Base-by-base conservation (phyloP, 2,329 filamentous ascomycete genomes). In the Nemania abortiva region DNA sequence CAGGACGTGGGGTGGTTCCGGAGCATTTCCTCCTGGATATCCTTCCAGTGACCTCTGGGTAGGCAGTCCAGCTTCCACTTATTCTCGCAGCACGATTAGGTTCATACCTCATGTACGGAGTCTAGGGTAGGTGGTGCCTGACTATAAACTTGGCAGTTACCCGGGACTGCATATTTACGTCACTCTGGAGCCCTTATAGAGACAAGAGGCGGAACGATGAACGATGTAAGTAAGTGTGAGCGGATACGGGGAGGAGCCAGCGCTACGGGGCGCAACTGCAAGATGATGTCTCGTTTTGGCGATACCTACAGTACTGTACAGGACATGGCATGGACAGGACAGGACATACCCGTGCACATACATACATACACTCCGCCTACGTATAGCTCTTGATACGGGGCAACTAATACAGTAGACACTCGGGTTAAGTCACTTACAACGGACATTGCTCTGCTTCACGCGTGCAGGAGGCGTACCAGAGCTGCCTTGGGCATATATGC, bases 261-360 rank as follows among this genome's bases (percentile, higher is more conserved):
- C 31, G 39, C 29, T 20, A 34, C 45, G 24, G 54, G 39, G 29
- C 9, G 45, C 15, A 53, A 20, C 54, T 58, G 63, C 63, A 45
- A 42, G 54, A 58, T 65, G 62, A 65, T 65, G 63, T 65, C 63
- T 45, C 31, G 20, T n/a, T 7, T 24, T 15, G 54, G 39, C n/a
- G 20, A 34, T 11, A 11, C 0, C 13, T 11, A 42, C 20, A 10
- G 34, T 18, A 29, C 6, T 42, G 15, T 37, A 37, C 34, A 37
- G 9, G 34, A 27, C 24, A 2, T 27, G 24, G 24, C 24, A 27
- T 27, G 24, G 24, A 27, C 24, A 27, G 24, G 24, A 27, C 24
- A 27, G 24, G 2, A 27, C 24, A 27, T 27, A 27, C 24, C 5
- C 24, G 24, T 27, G 24, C 24, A 27, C 24, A 27, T 27, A 27